phyloP scores from a whole-genome alignment of 2,329 filamentous ascomycete genomes.

The Exophiala calicioides region DNA sequence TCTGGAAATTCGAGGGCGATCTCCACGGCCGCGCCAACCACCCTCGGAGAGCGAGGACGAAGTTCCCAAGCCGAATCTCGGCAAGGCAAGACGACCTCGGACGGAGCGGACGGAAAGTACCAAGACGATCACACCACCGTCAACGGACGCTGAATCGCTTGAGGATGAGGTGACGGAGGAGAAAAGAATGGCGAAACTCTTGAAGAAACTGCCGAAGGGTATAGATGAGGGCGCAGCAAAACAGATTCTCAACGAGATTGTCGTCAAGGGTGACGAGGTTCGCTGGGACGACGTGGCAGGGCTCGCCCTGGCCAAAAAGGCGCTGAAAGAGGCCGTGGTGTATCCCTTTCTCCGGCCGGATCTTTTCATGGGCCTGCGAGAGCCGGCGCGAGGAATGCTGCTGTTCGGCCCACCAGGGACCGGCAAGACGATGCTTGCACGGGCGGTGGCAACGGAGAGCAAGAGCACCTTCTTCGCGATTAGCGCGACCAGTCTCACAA shows the following conservation, averaged over 20 bases:
- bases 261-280: constrained; percentile 91
- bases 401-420: constrained; percentile 97
- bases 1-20: constrained; percentile 20
- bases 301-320: constrained; percentile 83
- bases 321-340: constrained; percentile 91
- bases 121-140: constrained; percentile 49
- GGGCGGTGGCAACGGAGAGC: constrained; percentile 91
- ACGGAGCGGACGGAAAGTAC: constrained; percentile 36
- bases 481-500: constrained; percentile 88
- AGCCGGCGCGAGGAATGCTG: constrained; percentile 92
- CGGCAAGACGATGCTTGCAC: constrained; percentile 95
- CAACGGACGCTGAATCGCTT: constrained; percentile 51
- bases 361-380: constrained; percentile 90
- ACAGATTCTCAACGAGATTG: constrained; percentile 93
- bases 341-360: constrained; percentile 96
- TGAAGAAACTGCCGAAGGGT: constrained; percentile 78
- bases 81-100: constrained; percentile 17
- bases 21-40: constrained; percentile 16
- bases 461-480: constrained; percentile 97
- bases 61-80: constrained; percentile 20
- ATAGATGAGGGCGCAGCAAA: constrained; percentile 81
- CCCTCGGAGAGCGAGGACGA: constrained; percentile 42
- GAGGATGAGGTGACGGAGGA: constrained; percentile 53
- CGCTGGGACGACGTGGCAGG: constrained; percentile 94
- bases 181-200: constrained; percentile 61